A percentile compares a stretch with the other conserved stretches of the same genome.
Conservation (phyloP, 2,329 filamentous ascomycete species). For the Microcyclosporella mali region DNA sequence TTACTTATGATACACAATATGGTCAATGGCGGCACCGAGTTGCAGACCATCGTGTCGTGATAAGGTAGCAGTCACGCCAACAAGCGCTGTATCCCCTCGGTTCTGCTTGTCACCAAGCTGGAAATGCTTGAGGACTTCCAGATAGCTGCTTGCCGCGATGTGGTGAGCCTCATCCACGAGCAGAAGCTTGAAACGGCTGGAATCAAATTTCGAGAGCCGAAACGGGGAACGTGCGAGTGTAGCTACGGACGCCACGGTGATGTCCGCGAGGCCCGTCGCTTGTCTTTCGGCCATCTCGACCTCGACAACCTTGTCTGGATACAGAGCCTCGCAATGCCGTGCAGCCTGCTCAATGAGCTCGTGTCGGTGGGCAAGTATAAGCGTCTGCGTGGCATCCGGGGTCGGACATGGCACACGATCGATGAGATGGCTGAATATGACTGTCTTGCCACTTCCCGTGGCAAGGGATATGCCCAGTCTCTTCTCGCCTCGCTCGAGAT, state of each 20-base stretch:
- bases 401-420: constrained; percentile 59
- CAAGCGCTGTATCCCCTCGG: constrained; percentile 50
- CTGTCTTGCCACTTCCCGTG: constrained; percentile 79
- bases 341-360: constrained; percentile 94
- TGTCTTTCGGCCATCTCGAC: constrained; percentile 82
- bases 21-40: constrained; percentile 79
- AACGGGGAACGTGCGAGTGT: constrained; percentile 67
- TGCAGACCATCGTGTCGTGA: constrained; percentile 77
- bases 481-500: constrained; percentile 63
- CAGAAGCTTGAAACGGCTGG: constrained; percentile 73
- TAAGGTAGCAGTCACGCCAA: constrained; percentile 82
- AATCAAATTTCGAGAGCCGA: constrained; percentile 77
- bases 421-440: constrained; percentile 95
- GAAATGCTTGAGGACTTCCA: constrained; percentile 72
- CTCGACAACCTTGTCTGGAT: constrained; percentile 74
- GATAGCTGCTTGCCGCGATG: constrained; percentile 78
- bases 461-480: constrained; percentile 77
- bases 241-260: constrained; percentile 84
- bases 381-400: constrained; percentile 61
- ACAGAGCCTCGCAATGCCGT: constrained; percentile 71
- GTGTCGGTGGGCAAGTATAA: constrained; percentile 86
- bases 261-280: constrained; percentile 76
- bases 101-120: constrained; percentile 53
- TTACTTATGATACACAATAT: constrained; percentile 86
- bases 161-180: constrained; percentile 97